phyloP scores from a whole-genome alignment of 176 grass and related monocot species.

The Eragrostis nindensis region DNA sequence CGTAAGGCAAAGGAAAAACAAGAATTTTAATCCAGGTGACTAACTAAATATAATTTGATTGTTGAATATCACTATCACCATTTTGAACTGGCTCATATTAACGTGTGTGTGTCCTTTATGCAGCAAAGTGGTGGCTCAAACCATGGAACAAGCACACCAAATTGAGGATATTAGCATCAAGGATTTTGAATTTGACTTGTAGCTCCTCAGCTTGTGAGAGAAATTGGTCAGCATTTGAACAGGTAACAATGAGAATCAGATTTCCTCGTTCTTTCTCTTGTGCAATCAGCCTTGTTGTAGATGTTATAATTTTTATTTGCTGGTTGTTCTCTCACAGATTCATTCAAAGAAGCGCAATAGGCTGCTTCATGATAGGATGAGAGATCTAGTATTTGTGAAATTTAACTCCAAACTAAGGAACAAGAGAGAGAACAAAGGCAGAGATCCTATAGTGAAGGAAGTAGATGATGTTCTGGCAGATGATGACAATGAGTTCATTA shows the following conservation, averaged over 20 bases:
- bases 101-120: too few relatives aligned
- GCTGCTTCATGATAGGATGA: neutral
- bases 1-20: neutral
- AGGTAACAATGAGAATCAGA: neutral
- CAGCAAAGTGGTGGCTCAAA: too few relatives aligned
- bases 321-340: neutral
- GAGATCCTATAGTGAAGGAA: neutral
- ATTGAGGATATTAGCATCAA: too few relatives aligned
- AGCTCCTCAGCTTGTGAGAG: neutral
- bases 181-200: neutral
- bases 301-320: too few relatives aligned
- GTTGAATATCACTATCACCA: too few relatives aligned
- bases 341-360: neutral
- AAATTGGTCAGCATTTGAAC: neutral
- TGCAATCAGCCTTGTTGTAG: neutral
- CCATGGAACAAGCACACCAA: too few relatives aligned
- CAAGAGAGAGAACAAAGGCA: neutral
- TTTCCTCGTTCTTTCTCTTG: neutral
- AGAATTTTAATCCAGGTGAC: neutral
- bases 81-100: too few relatives aligned
- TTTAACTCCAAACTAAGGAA: neutral
- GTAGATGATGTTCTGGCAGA: neutral
- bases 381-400: neutral
- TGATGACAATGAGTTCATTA: neutral
- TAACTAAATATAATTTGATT: neutral